phyloP scores from a whole-genome alignment of 2,329 filamentous ascomycete species.

The Penicillium concentricum region DNA sequence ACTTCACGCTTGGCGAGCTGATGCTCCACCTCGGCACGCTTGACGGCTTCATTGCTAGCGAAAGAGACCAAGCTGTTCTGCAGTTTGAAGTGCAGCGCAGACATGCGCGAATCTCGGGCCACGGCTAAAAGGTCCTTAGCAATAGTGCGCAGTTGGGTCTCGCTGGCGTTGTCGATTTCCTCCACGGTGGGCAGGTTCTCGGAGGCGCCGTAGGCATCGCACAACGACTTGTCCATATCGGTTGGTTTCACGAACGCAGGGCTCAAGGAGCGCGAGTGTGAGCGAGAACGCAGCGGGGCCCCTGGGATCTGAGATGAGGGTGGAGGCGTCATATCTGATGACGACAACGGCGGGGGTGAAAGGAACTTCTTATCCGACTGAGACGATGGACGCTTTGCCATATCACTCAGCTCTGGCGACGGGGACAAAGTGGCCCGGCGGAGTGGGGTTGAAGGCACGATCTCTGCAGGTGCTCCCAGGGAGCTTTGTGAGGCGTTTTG shows the following conservation, averaged over 20 bases:
- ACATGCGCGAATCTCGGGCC: constrained; percentile 71
- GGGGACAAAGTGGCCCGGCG: constrained; percentile 34
- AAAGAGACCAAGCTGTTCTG: constrained; percentile 83
- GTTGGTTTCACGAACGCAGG: constrained; percentile 49
- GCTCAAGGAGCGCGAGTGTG: constrained; percentile 32
- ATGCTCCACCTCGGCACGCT: constrained; percentile 85
- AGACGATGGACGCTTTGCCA: constrained; percentile 32
- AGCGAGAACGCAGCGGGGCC: constrained; percentile 45
- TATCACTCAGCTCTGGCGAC: constrained; percentile 36
- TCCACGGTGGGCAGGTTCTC: constrained; percentile 49
- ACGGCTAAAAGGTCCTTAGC: constrained; percentile 54
- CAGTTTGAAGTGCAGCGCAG: constrained; percentile 84
- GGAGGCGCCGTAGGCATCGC: constrained; percentile 43
- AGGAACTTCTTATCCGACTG: constrained; percentile 37
- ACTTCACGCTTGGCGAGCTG: constrained; percentile 88
- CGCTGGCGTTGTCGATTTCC: constrained; percentile 53
- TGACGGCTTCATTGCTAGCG: constrained; percentile 79
- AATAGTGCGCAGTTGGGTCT: constrained; percentile 55
- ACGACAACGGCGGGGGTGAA: constrained; percentile 48
- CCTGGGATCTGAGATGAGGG: constrained; percentile 59
- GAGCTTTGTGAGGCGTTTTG: constrained; percentile 35
- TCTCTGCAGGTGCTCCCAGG: constrained; percentile 41
- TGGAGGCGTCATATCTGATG: constrained; percentile 60
- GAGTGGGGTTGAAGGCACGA: constrained; percentile 37
- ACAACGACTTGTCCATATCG: constrained; percentile 44